These are phyloP conservation scores for Euphorbia peplus DNA, from an alignment of 345 rosid species.

Conservation along the genomic window DNA sequence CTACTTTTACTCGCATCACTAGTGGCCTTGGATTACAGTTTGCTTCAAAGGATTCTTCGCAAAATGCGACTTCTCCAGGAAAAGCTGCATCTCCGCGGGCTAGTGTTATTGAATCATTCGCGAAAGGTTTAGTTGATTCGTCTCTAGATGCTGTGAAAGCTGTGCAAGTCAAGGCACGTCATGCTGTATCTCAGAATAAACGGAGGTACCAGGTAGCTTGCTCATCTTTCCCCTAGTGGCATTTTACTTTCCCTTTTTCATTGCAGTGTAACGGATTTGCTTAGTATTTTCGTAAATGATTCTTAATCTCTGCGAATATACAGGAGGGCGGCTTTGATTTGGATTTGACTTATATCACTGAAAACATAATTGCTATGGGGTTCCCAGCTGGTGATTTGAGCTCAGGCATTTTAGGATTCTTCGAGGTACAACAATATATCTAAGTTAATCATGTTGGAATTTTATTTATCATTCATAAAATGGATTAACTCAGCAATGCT, in stretches of 20 bases:
- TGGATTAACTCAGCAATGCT: constrained; percentile 4
- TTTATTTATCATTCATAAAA: not conserved
- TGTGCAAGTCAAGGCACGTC: constrained; percentile 33
- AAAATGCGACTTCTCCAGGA: constrained; percentile 14
- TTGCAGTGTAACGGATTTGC: not conserved
- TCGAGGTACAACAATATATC: constrained; percentile 21
- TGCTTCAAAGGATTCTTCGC: not conserved
- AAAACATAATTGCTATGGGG: constrained; percentile 38
- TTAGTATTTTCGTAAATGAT: not conserved
- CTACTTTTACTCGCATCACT: constrained; percentile 20
- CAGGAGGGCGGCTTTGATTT: constrained; percentile 37
- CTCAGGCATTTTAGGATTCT: constrained; percentile 33
- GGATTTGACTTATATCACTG: constrained; percentile 44
- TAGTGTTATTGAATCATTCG: constrained; percentile 25
- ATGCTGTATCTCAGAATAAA: constrained; percentile 32
- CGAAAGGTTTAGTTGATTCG: constrained; percentile 31
- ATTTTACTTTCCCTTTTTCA: not conserved
- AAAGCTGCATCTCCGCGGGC: constrained; percentile 7
- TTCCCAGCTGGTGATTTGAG: constrained; percentile 38
- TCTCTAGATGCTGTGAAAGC: constrained; percentile 32
- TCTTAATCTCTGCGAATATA: not conserved
- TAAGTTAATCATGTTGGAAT: not conserved
- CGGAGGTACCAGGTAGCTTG: constrained; percentile 30
- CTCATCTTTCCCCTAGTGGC: not conserved
- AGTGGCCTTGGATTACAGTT: constrained; percentile 17